Base-by-base conservation (phyloP, 2,329 filamentous ascomycete genomes). In the Ceratocystis huliohia region DNA sequence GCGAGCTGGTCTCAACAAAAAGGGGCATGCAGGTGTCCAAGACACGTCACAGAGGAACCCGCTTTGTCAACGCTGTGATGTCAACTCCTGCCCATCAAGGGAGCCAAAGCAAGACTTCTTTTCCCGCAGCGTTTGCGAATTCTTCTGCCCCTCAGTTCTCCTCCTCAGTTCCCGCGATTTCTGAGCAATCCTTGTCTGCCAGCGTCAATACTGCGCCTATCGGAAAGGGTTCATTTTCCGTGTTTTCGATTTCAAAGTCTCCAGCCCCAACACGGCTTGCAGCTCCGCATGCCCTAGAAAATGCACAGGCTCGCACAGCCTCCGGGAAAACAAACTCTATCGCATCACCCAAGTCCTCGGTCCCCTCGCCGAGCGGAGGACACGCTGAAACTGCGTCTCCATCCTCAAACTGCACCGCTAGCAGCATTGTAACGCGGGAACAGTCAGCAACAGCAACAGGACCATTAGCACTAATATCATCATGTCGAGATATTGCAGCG, bases 11-110 rank as follows among this genome's bases (percentile, higher is more conserved):
- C 63, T 74, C 75, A 45, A 77, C 75, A 0, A 72, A 75, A 30
- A 73, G 75, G 41, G 76, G 76, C 7, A 71, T 78, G 57, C 74
- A 76, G 68, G 75, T 77, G 13, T 75, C 75, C 25, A 75, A 76
- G 68, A 73, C 76, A 65, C 76, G 74, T 68, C 74, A 76, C 69
- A 73, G 75, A 66, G 75, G 75, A 41, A 72, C 72, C 25, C 75
- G 74, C 3, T 78, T 77, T 66, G 76, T 77, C 66, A 77, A 78
- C 69, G 68, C 74, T n/a, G 70, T 70, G 22, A 59, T 59, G 56
- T n/a, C 56, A n/a, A 67, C 69, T 10, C 65, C 69, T 8, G 53
- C 70, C 15, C 50, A 63, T 30, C 53, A 48, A 10, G 44, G 44
- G 1, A 6, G 63, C 48, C 65, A 64, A 33, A 10, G 57, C 13